Evolutionary conservation across 345 rosid genomes (phyloP).

Genomic region (Draba incana): DNA sequence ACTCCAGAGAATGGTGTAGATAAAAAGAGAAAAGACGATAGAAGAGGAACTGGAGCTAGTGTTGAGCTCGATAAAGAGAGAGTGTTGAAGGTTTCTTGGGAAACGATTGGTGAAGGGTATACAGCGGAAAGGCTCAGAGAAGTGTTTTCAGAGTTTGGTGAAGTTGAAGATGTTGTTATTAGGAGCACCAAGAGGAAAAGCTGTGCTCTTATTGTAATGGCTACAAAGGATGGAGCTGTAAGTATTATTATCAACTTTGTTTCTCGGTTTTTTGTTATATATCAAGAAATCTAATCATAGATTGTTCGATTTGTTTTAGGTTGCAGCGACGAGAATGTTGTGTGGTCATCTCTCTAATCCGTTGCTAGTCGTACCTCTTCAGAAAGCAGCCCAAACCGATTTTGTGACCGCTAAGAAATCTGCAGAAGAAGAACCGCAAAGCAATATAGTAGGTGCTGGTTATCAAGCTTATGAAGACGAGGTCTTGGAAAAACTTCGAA

Average conservation of each 20-base stretch:
- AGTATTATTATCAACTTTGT: slow-evolving; percentile 33
- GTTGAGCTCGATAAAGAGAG: slow-evolving; percentile 59
- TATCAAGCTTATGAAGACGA: slow-evolving; percentile 77
- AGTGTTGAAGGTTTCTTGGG: slow-evolving; percentile 85
- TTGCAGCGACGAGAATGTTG: slow-evolving; percentile 65
- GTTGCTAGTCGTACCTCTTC: slow-evolving; percentile 74
- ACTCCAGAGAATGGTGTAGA: slow-evolving; percentile 41
- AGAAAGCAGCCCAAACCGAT: slow-evolving; percentile 48
- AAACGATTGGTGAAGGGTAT: slow-evolving; percentile 64
- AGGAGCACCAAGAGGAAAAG: slow-evolving; percentile 72
- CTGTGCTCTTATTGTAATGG: slow-evolving; percentile 84
- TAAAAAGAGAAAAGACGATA: slow-evolving; percentile 41
- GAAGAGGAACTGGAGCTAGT: slow-evolving; percentile 22
- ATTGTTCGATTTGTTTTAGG: slow-evolving; percentile 43
- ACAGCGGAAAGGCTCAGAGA: slow-evolving; percentile 63
- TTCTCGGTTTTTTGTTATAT: neutral
- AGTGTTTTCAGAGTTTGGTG: slow-evolving; percentile 73
- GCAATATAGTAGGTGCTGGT: slow-evolving; percentile 70
- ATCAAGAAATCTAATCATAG: slow-evolving; percentile 1
- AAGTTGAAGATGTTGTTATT: slow-evolving; percentile 77
- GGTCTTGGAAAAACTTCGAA: slow-evolving; percentile 62
- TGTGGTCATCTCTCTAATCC: slow-evolving; percentile 76
- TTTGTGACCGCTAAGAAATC: slow-evolving; percentile 45
- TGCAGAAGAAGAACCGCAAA: slow-evolving; percentile 50
- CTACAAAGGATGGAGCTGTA: slow-evolving; percentile 74